phyloP scores from a whole-genome alignment of 2,329 filamentous ascomycete genomes.

The Biscogniauxia mediterranea region DNA sequence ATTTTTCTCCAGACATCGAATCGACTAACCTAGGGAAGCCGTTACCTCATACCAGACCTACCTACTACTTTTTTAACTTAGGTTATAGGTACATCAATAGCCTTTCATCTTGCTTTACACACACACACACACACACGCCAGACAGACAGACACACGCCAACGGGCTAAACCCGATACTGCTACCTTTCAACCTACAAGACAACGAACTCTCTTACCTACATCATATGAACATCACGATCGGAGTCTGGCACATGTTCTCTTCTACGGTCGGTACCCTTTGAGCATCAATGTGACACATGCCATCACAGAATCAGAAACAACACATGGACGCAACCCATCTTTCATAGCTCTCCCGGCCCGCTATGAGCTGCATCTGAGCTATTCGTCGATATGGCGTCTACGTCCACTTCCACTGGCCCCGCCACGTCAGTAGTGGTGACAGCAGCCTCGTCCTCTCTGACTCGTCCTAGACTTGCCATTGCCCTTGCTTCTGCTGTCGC shows the following conservation, averaged over 20 bases:
- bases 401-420: conserved; percentile 13
- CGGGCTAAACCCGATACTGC: too few relatives aligned
- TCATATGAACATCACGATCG: neutral
- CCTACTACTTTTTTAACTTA: too few relatives aligned
- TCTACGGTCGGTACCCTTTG: neutral
- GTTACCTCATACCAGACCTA: too few relatives aligned
- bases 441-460: conserved; percentile 53
- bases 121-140: too few relatives aligned
- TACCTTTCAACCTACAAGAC: too few relatives aligned
- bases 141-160: too few relatives aligned
- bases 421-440: conserved; percentile 16
- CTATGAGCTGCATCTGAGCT: conserved; percentile 26
- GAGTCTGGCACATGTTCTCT: too few relatives aligned
- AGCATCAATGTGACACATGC: neutral
- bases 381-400: conserved; percentile 44
- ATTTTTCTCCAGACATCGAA: too few relatives aligned
- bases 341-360: conserved; percentile 13
- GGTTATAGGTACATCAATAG: too few relatives aligned
- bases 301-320: neutral
- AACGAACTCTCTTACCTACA: too few relatives aligned
- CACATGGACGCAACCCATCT: neutral
- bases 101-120: too few relatives aligned
- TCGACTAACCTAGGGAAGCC: too few relatives aligned
- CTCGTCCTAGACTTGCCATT: conserved; percentile 54
- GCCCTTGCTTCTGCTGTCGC: conserved; percentile 55